A percentile compares a stretch with the other conserved stretches of the same genome.
These are phyloP conservation scores for Endocalyx cinctus DNA, from an alignment of 2,329 filamentous ascomycete species.

Conservation along the genomic window DNA sequence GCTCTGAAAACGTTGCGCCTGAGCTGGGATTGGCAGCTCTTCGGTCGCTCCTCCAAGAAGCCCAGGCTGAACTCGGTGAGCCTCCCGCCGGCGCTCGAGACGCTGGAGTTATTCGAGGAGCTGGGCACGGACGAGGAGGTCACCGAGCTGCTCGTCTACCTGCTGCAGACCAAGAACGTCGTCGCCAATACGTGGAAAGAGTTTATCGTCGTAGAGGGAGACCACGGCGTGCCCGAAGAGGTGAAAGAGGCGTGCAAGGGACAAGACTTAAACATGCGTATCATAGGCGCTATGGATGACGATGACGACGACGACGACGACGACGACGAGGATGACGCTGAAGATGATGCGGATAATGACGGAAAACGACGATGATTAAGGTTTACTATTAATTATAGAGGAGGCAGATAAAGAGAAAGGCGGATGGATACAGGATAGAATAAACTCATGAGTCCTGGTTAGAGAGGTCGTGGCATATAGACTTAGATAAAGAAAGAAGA, in stretches of 20 bases:
- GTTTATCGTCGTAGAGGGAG: conserved; percentile 30
- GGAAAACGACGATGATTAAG: no score
- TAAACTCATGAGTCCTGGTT: no score
- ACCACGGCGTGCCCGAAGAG: not conserved
- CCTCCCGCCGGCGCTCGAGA: conserved; percentile 40
- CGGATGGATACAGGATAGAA: no score
- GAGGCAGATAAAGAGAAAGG: no score
- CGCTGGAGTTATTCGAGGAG: conserved; percentile 40
- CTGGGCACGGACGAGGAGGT: conserved; percentile 44
- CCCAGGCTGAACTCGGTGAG: conserved; percentile 43
- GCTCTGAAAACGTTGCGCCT: conserved; percentile 36
- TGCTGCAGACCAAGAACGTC: conserved; percentile 33
- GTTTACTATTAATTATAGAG: no score
- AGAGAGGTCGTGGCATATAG: no score
- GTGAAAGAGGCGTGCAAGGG: not conserved
- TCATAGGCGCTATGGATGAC: not conserved
- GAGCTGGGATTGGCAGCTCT: conserved; percentile 45
- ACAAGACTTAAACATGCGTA: not conserved
- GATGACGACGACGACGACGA: conserved; percentile 36
- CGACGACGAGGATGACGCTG: no score
- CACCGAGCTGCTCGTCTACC: conserved; percentile 38
- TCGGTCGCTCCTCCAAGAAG: conserved; percentile 39
- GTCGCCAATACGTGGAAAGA: conserved; percentile 32
- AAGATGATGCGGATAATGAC: no score
- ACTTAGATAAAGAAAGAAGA: no score